Base-by-base conservation (phyloP, 306 rosid genomes). In the Dryas alaskensis region DNA sequence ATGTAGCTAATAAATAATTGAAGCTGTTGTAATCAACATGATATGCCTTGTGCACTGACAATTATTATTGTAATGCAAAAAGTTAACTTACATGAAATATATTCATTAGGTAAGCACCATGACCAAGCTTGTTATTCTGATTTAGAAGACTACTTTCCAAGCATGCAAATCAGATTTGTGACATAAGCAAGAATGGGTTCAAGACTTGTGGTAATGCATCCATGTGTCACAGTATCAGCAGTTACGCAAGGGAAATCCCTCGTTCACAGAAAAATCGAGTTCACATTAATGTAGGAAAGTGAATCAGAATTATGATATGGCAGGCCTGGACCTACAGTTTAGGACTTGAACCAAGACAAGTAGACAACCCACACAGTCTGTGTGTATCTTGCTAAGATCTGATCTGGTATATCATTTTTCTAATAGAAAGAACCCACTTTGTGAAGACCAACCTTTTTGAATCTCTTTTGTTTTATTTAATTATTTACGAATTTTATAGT, bases 281-380 rank as follows among this genome's bases (percentile, higher is more conserved):
- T 22, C 22, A 22, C 22, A 22, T 22, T 22, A 22, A 22, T 22
- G 22, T 22, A 22, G 22, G 22, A 22, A 22, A 22, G 22, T 22
- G 22, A 22, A 22, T 22, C 22, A 22, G 22, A 22, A 22, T 22
- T 22, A 22, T 22, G 19, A 6, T 17, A 6, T 1, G 19, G 8
- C 60, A 54, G 9, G 4, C 3, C 10, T 25, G 71, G 71, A 49
- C 53, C 47, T 40, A 63, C 62, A 31, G 17, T 16, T 48, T 8
- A 49, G 3, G 22, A 51, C 10, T 64, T 49, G 60, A 76, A 69
- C 39, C 70, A 69, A 68, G 62, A 61, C 67, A 10, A 37, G 39
- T 39, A 68, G 62, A 61, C 67, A 10, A 37, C 48, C 43, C 67
- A 57, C 17, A 51, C 4, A 16, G 53, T 37, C 13, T 0, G 51